phyloP scores from a whole-genome alignment of 306 rosid genomes.

The Argentina anserina region DNA sequence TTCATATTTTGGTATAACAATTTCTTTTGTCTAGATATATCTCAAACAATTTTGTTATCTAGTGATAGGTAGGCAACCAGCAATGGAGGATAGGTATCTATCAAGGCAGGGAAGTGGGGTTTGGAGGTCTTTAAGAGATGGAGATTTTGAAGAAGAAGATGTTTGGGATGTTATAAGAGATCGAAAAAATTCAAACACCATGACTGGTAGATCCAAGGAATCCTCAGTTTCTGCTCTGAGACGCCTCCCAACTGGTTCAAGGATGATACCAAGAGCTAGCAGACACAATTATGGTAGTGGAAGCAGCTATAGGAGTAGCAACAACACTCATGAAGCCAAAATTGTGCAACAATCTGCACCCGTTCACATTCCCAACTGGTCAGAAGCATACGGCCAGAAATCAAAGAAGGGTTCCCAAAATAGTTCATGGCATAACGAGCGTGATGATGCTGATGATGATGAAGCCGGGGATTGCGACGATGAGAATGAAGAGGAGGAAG shows the following conservation, averaged over 20 bases:
- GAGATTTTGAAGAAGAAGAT: constrained; percentile 81
- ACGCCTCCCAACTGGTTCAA: constrained; percentile 42
- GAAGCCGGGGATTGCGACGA: constrained; percentile 22
- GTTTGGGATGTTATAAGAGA: constrained; percentile 67
- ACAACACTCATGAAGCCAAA: constrained; percentile 38
- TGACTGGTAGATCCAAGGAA: constrained; percentile 18
- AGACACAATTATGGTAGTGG: constrained; percentile 20
- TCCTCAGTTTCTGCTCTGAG: constrained; percentile 34
- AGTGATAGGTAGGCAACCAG: constrained; percentile 33
- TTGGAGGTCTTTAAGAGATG: constrained; percentile 84
- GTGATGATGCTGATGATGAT: constrained; percentile 22
- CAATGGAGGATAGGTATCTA: constrained; percentile 54
- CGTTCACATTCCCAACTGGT: constrained; percentile 69
- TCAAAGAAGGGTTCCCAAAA: constrained; percentile 32
- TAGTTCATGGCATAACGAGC: constrained; percentile 31
- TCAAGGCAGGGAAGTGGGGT: constrained; percentile 52
- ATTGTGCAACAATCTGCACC: constrained; percentile 73
- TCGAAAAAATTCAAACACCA: constrained; percentile 18
- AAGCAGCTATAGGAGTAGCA: constrained; percentile 22
- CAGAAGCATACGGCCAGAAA: constrained; percentile 40
- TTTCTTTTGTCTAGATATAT: constrained; percentile 8
- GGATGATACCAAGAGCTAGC: constrained; percentile 55
- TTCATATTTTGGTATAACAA: constrained; percentile 2
- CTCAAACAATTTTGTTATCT: not conserved
- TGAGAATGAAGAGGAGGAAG: constrained; percentile 30